Conservation (phyloP, 331 rosid species). For the Telfairia occidentalis region DNA sequence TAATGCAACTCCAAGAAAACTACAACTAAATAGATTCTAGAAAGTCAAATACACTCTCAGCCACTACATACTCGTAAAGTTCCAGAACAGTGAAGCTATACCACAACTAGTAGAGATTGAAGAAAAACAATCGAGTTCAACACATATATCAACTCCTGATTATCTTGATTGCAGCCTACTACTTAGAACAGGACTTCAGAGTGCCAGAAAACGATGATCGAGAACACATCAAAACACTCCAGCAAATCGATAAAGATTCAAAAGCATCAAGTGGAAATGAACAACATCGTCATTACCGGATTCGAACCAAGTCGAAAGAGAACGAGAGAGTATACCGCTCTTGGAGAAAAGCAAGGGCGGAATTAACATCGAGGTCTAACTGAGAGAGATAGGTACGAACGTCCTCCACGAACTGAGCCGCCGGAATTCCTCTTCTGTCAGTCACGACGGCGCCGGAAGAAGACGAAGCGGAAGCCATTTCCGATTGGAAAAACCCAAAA, state of each 20-base stretch:
- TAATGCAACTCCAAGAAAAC: background rate
- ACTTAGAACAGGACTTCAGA: background rate
- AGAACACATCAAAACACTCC: background rate
- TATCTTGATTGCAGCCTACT: background rate
- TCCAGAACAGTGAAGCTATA: background rate
- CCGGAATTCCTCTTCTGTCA: constrained; percentile 84
- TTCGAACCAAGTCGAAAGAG: background rate
- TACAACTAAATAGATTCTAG: background rate
- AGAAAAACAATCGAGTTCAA: background rate
- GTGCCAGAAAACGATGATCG: background rate
- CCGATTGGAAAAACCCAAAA: constrained; percentile 4
- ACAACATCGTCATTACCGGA: background rate
- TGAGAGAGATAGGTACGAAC: constrained; percentile 65
- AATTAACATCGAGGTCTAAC: constrained; percentile 46
- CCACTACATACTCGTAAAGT: background rate
- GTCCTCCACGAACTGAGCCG: constrained; percentile 66
- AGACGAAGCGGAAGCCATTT: constrained; percentile 36
- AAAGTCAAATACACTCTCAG: background rate
- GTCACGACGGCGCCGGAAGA: constrained; percentile 18
- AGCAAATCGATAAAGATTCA: background rate
- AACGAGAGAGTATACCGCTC: constrained; percentile 37
- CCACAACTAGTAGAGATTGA: background rate
- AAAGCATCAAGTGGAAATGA: background rate
- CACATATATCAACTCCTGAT: background rate
- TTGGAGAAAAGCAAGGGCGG: constrained; percentile 58